Conservation (phyloP, 768 basidiomycete species). For the Pleurotus tuber-regium region DNA sequence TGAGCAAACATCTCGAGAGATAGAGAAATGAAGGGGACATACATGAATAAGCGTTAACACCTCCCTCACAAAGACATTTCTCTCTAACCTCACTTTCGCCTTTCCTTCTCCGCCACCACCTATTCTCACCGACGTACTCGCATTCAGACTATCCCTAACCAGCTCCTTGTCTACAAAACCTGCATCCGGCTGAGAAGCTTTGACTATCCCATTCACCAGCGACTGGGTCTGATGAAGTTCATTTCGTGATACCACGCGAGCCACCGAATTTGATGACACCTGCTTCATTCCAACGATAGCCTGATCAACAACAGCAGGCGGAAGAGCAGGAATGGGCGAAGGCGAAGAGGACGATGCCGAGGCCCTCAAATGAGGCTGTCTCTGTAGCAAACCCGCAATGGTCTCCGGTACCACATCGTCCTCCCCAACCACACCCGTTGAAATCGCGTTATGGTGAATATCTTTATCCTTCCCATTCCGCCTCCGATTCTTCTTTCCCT, state of each 20-base stretch:
- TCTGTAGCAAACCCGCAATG: conserved; percentile 1
- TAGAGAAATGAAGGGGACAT: conserved; percentile 20
- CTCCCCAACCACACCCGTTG: background rate
- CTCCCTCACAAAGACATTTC: conserved; percentile 59
- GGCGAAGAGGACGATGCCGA: conserved; percentile 6
- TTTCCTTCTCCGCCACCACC: too few relatives aligned
- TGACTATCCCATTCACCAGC: too few relatives aligned
- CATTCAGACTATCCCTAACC: conserved; percentile 28
- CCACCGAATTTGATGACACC: too few relatives aligned
- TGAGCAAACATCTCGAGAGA: background rate
- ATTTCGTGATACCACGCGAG: too few relatives aligned
- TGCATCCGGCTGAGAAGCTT: too few relatives aligned
- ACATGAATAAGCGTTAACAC: conserved; percentile 63
- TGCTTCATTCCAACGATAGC: conserved; percentile 1
- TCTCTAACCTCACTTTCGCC: conserved; percentile 30
- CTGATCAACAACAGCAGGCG: conserved; percentile 1
- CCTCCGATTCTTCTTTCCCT: conserved; percentile 23
- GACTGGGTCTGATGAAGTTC: too few relatives aligned
- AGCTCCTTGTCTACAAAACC: conserved; percentile 20
- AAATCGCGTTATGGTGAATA: conserved; percentile 1
- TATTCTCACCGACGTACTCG: conserved; percentile 10
- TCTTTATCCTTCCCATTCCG: conserved; percentile 19
- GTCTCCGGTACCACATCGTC: background rate
- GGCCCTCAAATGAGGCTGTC: conserved; percentile 1
- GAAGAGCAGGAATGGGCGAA: conserved; percentile 6